Base-by-base conservation (phyloP, 2,329 filamentous ascomycete genomes). In the Nemania sp. region DNA sequence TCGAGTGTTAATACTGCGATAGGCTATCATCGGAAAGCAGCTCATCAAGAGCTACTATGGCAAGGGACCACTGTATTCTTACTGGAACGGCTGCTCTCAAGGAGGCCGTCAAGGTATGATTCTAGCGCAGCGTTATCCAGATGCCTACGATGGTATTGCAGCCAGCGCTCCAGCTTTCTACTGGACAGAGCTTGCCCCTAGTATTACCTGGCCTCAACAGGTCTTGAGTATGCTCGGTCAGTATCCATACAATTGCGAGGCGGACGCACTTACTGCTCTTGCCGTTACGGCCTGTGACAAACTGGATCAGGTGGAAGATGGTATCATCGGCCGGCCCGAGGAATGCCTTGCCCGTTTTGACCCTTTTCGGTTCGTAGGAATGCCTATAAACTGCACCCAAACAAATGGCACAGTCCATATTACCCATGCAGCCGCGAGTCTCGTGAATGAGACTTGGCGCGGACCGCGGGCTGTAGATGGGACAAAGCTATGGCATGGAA, bases 31-130 rank as follows among this genome's bases (percentile, higher is more conserved):
- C 11, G 83, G 83, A 26, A 86, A 86, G 70, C 75, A 77, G 2
- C 62, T 86, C 49, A 79, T 82, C 20, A 73, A 74, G 66, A 76
- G 75, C 41, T 81, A 85, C 60, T 87, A 82, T 72, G 75, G 73
- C 18, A 53, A 13, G 47, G 72, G 63, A 32, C 67, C 72, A 71
- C 75, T 66, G 73, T 87, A 82, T 73, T 84, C 86, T 20, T 87
- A 88, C 77, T 88, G 85, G 76, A 77, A 81, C 70, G 83, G 82
- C 18, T 86, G 83, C 72, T 84, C 82, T 13, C 80, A 83, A 38
- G 83, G 87, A 13, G 87, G 87, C 1, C 79, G 87, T 0, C 86
- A 89, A 74, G 87, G 86, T 7, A 76, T 87, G 26, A 84, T 84
- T 71, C 79, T 85, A 11, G 82, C 85, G 0, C 84, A 88, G 70